phyloP scores from a whole-genome alignment of 1,284 basidiomycete species.

The Heliocybe sulcata region DNA sequence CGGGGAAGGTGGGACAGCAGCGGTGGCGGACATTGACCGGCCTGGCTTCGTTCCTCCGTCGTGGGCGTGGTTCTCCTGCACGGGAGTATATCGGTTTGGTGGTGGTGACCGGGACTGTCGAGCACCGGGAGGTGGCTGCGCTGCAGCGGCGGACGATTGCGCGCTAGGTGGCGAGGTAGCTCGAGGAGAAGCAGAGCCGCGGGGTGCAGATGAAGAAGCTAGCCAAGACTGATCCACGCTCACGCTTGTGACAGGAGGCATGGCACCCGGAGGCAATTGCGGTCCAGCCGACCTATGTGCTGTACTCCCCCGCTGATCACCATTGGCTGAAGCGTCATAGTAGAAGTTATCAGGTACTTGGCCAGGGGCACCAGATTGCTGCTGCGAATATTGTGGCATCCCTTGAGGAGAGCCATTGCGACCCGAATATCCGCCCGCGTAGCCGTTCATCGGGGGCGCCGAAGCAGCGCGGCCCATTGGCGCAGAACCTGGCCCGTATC shows the following conservation, averaged over 20 bases:
- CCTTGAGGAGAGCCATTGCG: conserved; percentile 19
- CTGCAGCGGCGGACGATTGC: conserved; percentile 9
- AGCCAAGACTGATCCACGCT: conserved; percentile 25
- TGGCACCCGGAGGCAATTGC: conserved; percentile 53
- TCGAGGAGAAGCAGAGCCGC: conserved; percentile 21
- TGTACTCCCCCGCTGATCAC: conserved; percentile 15
- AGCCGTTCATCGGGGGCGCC: conserved; percentile 15
- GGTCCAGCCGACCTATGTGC: conserved; percentile 12
- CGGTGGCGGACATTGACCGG: conserved; percentile 66
- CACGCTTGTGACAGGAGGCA: conserved; percentile 34
- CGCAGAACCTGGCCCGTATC: conserved; percentile 19
- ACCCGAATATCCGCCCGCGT: conserved; percentile 17
- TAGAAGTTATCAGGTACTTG: conserved; percentile 15
- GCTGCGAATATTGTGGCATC: background rate
- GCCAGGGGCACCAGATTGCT: background rate
- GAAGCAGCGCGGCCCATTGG: conserved; percentile 13
- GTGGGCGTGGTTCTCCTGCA: conserved; percentile 20
- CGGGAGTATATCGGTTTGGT: conserved; percentile 30
- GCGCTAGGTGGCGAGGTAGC: conserved; percentile 15
- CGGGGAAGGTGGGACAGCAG: conserved; percentile 29
- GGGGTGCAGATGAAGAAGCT: conserved; percentile 8
- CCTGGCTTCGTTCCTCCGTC: conserved; percentile 31
- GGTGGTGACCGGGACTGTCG: conserved; percentile 31
- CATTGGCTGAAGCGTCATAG: conserved; percentile 19
- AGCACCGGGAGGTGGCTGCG: conserved; percentile 8